Base-by-base conservation (phyloP, 164 flowering plant species). In the Vitis labrusca region DNA sequence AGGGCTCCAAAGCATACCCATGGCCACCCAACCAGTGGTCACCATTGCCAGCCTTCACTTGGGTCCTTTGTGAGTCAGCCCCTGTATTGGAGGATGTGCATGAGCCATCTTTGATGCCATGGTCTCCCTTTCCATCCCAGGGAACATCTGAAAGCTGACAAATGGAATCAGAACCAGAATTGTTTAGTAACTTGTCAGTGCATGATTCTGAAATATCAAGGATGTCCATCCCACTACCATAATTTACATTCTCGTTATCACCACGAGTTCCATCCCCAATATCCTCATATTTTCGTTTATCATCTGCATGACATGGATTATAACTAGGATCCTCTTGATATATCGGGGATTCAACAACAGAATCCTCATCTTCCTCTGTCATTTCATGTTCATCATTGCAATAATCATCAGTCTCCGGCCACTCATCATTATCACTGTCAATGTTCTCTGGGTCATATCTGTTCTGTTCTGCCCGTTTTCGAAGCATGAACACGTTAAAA, bases 371-470 rank as follows among this genome's bases (percentile, higher is more conserved):
- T 5, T 82, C 85, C 44, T 74, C 84, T 11, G 62, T n/a, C 48
- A 50, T 37, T 44, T 65, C 71, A 68, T n/a, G 14, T 29, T 75
- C 78, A 51, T 67, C 72, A 8, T 73, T 71, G 55, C 67, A 64
- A 52, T 7, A 65, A 52, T 69, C 69, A 63, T 74, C 75, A 61
- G 74, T 29, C 14, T 52, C 77, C n/a, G 74, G 77, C 86, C 88
- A 87, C 62, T 82, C 89, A 74, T 87, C 91, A 77, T 85, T 60
- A 52, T 87, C 89, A 73, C 91, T 87, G 56, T 87, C 91, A 68
- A 85, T 77, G 72, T 78, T 71, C 67, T 74, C 8, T 3, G 79
- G 73, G 49, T 73, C 79, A 74, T 16, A 67, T 59, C 86, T 78
- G 68, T 85, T 87, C 79, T 87, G 91, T 59, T 75, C 81, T 8